These are phyloP conservation scores for Phytophthora pistaciae DNA, from an alignment of 352 stramenopile genomes.

Conservation along the genomic window DNA sequence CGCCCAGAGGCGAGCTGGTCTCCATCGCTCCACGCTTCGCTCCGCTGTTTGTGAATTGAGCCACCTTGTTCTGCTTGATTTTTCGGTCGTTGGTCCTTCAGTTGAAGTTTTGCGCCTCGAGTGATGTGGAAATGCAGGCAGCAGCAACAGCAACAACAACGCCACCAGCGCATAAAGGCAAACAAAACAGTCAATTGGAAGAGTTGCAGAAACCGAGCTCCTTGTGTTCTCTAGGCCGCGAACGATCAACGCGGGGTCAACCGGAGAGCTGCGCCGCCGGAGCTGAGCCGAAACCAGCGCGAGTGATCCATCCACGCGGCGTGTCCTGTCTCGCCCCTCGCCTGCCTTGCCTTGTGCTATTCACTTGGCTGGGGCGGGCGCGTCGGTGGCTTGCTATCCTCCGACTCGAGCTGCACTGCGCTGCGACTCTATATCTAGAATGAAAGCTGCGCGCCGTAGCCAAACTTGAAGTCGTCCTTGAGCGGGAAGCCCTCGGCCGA, in stretches of 20 bases:
- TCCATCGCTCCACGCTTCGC: background rate
- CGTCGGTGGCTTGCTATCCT: conserved; percentile 32
- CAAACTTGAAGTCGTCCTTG: conserved; percentile 93
- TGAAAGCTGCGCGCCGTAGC: conserved; percentile 90
- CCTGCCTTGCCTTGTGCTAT: conserved; percentile 28
- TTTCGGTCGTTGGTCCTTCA: background rate
- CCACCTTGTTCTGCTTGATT: too few species aligned
- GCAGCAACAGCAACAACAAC: background rate
- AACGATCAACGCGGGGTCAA: conserved; percentile 28
- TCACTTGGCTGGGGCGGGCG: conserved; percentile 24
- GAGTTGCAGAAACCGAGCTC: conserved; percentile 36
- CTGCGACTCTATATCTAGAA: conserved; percentile 66
- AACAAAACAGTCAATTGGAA: conserved; percentile 40
- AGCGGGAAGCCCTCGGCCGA: conserved; percentile 86
- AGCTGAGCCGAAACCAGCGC: conserved; percentile 7
- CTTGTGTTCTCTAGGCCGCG: conserved; percentile 36
- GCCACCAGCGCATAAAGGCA: conserved; percentile 16
- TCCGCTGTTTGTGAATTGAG: background rate
- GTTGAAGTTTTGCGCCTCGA: conserved; percentile 9
- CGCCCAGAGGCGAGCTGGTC: background rate
- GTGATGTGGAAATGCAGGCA: background rate
- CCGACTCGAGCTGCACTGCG: conserved; percentile 29
- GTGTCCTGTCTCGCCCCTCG: conserved; percentile 23
- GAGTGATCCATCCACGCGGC: conserved; percentile 8
- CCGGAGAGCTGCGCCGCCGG: conserved; percentile 16